Conservation (phyloP, 2,329 filamentous ascomycete genomes). For the Xylogone sp. region DNA sequence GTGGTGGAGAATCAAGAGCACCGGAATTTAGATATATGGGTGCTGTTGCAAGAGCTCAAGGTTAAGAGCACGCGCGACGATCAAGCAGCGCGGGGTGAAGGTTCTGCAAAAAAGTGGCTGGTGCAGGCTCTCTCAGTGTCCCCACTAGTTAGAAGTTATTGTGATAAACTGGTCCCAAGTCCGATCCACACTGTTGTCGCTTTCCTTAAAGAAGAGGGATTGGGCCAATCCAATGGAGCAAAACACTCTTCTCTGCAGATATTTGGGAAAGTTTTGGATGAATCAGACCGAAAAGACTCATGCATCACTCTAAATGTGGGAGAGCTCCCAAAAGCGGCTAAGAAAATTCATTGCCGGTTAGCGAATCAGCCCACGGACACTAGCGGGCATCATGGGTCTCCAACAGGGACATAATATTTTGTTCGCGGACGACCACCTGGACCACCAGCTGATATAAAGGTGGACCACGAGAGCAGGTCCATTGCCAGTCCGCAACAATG, state of each 20-base stretch:
- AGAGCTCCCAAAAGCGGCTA: neutral
- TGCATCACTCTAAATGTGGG: neutral
- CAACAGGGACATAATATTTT: neutral
- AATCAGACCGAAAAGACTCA: neutral
- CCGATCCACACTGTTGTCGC: neutral
- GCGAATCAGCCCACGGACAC: neutral
- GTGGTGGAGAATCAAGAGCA: neutral
- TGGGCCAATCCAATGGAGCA: neutral
- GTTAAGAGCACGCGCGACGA: neutral
- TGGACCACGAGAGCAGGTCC: neutral
- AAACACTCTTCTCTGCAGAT: neutral
- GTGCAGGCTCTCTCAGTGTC: neutral
- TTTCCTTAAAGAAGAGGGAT: neutral
- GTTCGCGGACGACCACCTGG: neutral
- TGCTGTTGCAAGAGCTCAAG: neutral
- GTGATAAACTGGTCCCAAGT: neutral
- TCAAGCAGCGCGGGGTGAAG: neutral
- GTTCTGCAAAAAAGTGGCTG: neutral
- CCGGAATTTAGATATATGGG: neutral
- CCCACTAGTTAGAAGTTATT: too few relatives aligned
- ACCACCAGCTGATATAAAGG: neutral
- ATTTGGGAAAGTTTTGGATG: neutral
- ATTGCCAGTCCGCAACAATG: slow-evolving; percentile 15
- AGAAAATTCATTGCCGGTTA: neutral
- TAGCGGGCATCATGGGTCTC: neutral